phyloP scores from a whole-genome alignment of 495 filamentous ascomycete genomes.

The Xylaria sp. region DNA sequence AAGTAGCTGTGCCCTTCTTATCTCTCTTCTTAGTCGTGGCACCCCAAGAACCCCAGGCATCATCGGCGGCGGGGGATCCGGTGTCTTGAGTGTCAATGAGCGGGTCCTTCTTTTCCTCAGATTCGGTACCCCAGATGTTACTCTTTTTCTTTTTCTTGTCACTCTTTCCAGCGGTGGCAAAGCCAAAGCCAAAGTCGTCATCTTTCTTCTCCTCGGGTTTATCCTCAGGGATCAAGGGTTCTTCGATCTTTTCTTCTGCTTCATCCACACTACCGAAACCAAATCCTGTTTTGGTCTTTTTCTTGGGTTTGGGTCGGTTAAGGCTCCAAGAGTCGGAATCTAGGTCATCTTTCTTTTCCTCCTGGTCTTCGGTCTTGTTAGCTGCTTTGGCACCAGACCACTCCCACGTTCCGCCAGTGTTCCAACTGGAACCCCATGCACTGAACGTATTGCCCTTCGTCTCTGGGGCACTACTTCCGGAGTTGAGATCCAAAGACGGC shows the following conservation, averaged over 20 bases:
- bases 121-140: constrained; percentile 37
- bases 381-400: constrained; percentile 38
- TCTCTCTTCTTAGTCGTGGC: constrained; percentile 45
- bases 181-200: constrained; percentile 44
- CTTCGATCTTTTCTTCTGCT: constrained; percentile 39
- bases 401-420: constrained; percentile 42
- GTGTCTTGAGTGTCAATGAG: constrained; percentile 30
- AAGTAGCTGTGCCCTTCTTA: constrained; percentile 43
- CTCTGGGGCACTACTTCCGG: constrained; percentile 35
- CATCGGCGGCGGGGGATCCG: constrained; percentile 31
- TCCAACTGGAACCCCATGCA: constrained; percentile 50
- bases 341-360: constrained; percentile 31
- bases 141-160: constrained; percentile 52
- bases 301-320: constrained; percentile 51
- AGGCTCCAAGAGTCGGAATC: constrained; percentile 50
- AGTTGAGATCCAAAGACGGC: constrained; percentile 48
- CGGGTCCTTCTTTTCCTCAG: constrained; percentile 40
- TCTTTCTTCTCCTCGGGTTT: constrained; percentile 42
- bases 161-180: constrained; percentile 36
- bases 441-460: constrained; percentile 44
- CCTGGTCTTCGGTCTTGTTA: constrained; percentile 35
- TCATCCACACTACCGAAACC: constrained; percentile 50
- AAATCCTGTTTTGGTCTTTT: constrained; percentile 46
- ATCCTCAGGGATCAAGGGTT: constrained; percentile 27
- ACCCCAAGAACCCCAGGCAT: constrained; percentile 40